A percentile compares a stretch with the other conserved stretches of the same genome.
Conservation (phyloP, 2,329 filamentous ascomycete species). For the Raffaelea arxii region DNA sequence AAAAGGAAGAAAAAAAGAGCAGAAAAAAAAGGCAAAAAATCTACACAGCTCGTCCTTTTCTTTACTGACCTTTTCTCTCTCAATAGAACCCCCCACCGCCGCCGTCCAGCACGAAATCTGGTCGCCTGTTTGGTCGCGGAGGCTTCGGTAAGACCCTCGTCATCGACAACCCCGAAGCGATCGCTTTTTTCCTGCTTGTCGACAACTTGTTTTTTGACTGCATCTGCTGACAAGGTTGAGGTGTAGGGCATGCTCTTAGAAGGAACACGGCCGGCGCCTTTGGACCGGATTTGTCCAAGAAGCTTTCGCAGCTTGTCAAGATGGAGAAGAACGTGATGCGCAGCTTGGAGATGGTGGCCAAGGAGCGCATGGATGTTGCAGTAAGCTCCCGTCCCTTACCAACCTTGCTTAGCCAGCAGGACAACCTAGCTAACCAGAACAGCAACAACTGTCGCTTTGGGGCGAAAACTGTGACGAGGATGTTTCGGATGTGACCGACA, state of each 20-base stretch:
- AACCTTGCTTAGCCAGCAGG: neutral
- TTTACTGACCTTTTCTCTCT: neutral
- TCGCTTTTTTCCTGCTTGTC: too few relatives aligned
- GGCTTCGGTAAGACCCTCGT: slow-evolving; percentile 78
- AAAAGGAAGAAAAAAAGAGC: too few relatives aligned
- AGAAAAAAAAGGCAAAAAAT: too few relatives aligned
- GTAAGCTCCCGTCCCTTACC: slow-evolving; percentile 46
- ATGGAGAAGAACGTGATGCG: slow-evolving; percentile 99
- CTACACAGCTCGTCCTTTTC: neutral
- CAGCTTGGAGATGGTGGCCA: slow-evolving; percentile 87
- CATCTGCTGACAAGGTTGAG: too few relatives aligned
- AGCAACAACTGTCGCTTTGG: slow-evolving; percentile 99
- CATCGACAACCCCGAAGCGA: too few relatives aligned
- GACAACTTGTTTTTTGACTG: too few relatives aligned
- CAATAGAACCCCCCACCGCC: slow-evolving; percentile 82
- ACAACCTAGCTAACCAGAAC: neutral
- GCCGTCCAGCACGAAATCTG: slow-evolving; percentile 80
- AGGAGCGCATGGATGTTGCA: slow-evolving; percentile 96
- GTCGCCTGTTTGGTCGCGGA: slow-evolving; percentile 77
- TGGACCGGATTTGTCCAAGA: slow-evolving; percentile 84
- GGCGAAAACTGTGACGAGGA: slow-evolving; percentile 93
- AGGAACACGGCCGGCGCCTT: slow-evolving; percentile 69
- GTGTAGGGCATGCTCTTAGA: slow-evolving; percentile 55
- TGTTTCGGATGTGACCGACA: slow-evolving; percentile 97
- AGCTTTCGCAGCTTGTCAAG: slow-evolving; percentile 95